These are phyloP conservation scores for Starmerella stigmatis DNA, from an alignment of 805 yeast genomes.

Conservation along the genomic window DNA sequence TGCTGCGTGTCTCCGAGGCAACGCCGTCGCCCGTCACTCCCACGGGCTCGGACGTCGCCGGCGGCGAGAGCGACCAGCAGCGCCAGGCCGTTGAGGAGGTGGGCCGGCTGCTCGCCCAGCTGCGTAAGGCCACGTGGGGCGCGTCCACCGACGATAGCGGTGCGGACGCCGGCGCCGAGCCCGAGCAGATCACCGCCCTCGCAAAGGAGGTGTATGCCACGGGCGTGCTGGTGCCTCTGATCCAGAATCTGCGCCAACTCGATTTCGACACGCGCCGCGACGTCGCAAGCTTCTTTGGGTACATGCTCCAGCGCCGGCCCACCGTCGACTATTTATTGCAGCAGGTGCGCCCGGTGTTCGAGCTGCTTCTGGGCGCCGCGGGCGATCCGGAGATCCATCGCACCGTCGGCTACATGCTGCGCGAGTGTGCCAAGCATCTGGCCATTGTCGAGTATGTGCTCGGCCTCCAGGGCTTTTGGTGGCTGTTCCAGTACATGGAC, in stretches of 20 bases:
- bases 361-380: slow-evolving; percentile 56
- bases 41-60: neutral
- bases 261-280: slow-evolving; percentile 89
- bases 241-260: slow-evolving; percentile 49
- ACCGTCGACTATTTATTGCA: slow-evolving; percentile 73
- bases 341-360: slow-evolving; percentile 51
- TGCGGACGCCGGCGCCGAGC: slow-evolving; percentile 29
- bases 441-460: slow-evolving; percentile 51
- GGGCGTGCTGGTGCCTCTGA: slow-evolving; percentile 55
- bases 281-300: slow-evolving; percentile 59
- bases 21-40: neutral
- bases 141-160: slow-evolving; percentile 4
- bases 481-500: slow-evolving; percentile 66
- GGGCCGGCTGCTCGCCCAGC: slow-evolving; percentile 17
- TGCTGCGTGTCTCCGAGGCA: slow-evolving; percentile 10
- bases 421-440: slow-evolving; percentile 79
- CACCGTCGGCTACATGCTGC: slow-evolving; percentile 62
- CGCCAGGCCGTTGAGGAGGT: slow-evolving; percentile 31
- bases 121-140: slow-evolving; percentile 18
- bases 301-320: slow-evolving; percentile 71
- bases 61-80: slow-evolving; percentile 12
- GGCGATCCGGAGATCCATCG: slow-evolving; percentile 64
- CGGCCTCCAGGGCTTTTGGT: slow-evolving; percentile 61
- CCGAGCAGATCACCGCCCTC: slow-evolving; percentile 63
- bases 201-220: slow-evolving; percentile 70